Evolutionary conservation across 495 filamentous ascomycete species (phyloP).

Genomic region (Niebla homalea): DNA sequence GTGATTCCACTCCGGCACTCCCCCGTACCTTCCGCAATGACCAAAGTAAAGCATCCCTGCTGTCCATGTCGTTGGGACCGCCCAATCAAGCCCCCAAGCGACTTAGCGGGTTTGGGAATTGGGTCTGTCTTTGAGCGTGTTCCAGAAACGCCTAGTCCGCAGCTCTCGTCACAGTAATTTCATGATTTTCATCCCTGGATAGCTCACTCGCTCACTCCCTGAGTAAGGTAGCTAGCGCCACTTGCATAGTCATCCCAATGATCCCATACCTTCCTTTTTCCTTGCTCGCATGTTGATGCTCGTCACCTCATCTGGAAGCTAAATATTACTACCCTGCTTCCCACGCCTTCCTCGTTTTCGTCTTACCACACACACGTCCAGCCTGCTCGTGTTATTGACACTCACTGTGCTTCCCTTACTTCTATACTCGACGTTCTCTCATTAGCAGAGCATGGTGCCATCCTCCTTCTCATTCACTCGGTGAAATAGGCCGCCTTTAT

Average conservation of each 20-base stretch:
- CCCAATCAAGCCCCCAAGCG: background rate
- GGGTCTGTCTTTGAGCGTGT: background rate
- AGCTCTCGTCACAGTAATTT: conserved; percentile 1
- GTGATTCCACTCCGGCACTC: background rate
- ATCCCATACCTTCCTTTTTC: background rate
- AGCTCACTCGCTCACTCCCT: background rate
- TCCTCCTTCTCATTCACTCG: conserved; percentile 27
- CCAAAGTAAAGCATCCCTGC: background rate
- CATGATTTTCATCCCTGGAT: background rate
- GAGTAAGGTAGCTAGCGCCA: no score
- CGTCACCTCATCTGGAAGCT: background rate
- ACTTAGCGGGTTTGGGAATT: background rate
- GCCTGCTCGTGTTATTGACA: background rate
- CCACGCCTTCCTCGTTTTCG: background rate
- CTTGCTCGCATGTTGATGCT: background rate
- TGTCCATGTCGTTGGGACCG: background rate
- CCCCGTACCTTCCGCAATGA: conserved; percentile 1
- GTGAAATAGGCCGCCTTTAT: conserved; percentile 10
- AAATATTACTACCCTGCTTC: background rate
- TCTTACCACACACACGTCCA: background rate
- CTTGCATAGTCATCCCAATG: background rate
- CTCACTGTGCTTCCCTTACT: conserved; percentile 3
- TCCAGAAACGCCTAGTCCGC: background rate
- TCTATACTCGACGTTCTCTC: conserved; percentile 3
- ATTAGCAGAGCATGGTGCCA: conserved; percentile 33